These are phyloP conservation scores for Casaregolazyma suthepensis DNA, from an alignment of 1,139 yeast species.

Conservation along the genomic window DNA sequence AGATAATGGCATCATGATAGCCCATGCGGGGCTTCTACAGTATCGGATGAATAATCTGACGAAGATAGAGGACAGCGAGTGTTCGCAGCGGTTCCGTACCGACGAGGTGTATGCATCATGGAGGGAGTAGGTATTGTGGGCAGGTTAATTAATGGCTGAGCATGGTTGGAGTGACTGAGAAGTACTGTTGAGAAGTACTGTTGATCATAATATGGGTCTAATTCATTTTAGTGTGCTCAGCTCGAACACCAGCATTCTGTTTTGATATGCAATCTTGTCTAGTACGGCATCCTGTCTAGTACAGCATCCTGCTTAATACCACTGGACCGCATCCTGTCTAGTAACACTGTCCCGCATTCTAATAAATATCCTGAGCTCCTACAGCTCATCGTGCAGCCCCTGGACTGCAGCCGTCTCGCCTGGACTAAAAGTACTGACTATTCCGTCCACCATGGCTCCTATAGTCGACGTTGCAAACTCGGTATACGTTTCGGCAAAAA, in stretches of 20 bases:
- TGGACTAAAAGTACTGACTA: background rate
- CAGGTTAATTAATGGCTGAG: too few species aligned
- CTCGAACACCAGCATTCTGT: too few species aligned
- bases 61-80: conserved; percentile 63
- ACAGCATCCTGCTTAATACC: too few species aligned
- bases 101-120: conserved; percentile 90
- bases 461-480: background rate
- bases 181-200: too few species aligned
- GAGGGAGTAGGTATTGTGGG: conserved; percentile 41
- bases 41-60: conserved; percentile 73
- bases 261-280: too few species aligned
- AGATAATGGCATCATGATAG: conserved; percentile 98
- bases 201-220: too few species aligned
- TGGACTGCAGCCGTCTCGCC: background rate
- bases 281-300: too few species aligned
- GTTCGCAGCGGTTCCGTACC: conserved; percentile 89
- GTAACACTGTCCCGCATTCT: background rate
- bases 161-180: too few species aligned
- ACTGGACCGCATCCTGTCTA: too few species aligned
- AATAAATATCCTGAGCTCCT: background rate
- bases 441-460: background rate
- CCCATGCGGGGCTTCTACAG: conserved; percentile 90
- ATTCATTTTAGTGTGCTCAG: too few species aligned
- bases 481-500: background rate
- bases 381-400: background rate